Conservation (phyloP, 2,329 filamentous ascomycete species). For the Gaeumannomyces sp. region DNA sequence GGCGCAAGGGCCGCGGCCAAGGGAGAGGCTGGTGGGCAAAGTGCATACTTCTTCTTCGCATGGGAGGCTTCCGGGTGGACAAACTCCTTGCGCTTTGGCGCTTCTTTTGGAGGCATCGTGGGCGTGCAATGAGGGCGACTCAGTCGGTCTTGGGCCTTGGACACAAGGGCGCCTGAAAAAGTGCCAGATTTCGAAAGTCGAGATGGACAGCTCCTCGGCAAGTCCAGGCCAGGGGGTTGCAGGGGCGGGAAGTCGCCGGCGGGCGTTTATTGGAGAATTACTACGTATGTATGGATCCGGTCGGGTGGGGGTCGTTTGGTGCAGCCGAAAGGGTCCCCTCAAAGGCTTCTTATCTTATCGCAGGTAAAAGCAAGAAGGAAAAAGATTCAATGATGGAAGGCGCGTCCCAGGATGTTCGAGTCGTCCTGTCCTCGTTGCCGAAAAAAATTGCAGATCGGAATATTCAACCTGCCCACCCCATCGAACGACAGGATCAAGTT, state of each 20-base stretch:
- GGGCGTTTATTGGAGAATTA: not conserved
- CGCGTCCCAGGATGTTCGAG: not conserved
- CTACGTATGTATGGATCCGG: no score
- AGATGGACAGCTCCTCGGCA: not conserved
- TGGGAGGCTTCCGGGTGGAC: slow-evolving; percentile 44
- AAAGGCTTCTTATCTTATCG: slow-evolving; percentile 2
- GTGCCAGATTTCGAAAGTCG: not conserved
- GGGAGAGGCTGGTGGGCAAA: not conserved
- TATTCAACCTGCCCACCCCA: not conserved
- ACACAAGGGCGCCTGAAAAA: slow-evolving; percentile 4
- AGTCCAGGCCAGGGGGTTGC: no score
- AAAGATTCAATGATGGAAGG: not conserved
- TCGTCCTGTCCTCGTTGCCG: not conserved
- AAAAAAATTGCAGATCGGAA: not conserved
- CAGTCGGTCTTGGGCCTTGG: not conserved
- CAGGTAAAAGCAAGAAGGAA: not conserved
- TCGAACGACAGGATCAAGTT: no score
- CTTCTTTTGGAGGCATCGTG: slow-evolving; percentile 34
- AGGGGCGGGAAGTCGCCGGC: not conserved
- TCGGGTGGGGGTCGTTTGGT: no score
- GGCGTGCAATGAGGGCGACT: not conserved
- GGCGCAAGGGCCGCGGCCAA: no score
- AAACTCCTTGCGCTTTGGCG: slow-evolving; percentile 28
- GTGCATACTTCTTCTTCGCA: slow-evolving; percentile 44
- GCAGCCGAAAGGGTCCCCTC: no score